Evolutionary conservation across 1,284 basidiomycete species (phyloP).

Genomic region (Kwoniella shivajii): DNA sequence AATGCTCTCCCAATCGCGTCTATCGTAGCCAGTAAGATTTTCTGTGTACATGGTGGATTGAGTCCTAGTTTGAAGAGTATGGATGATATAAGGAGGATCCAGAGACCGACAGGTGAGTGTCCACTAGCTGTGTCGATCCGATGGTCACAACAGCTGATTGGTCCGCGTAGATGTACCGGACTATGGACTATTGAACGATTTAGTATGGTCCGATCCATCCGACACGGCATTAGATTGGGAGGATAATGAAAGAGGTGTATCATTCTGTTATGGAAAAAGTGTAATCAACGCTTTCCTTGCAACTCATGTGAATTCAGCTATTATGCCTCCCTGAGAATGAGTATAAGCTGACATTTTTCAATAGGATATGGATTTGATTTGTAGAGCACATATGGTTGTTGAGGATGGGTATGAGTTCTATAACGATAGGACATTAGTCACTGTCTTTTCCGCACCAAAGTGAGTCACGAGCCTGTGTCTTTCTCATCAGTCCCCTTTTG

Average conservation of each 20-base stretch:
- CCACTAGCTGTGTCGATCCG: neutral
- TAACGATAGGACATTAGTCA: conserved; percentile 97
- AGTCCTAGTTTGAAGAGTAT: conserved; percentile 97
- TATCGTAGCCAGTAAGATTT: conserved; percentile 98
- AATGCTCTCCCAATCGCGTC: conserved; percentile 98
- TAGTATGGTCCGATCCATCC: conserved; percentile 97
- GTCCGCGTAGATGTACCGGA: conserved; percentile 81
- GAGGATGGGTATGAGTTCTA: conserved; percentile 99
- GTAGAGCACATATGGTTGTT: conserved; percentile 99
- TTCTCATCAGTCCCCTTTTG: no score
- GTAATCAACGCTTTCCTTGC: conserved; percentile 94
- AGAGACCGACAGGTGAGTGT: conserved; percentile 74
- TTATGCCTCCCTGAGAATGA: no score
- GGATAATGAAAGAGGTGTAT: conserved; percentile 99
- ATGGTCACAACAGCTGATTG: neutral
- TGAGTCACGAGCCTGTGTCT: conserved; percentile 59
- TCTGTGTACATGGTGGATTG: conserved; percentile 97
- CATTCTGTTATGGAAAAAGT: conserved; percentile 97
- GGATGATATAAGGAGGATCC: conserved; percentile 99
- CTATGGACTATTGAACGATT: conserved; percentile 94
- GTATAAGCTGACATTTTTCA: conserved; percentile 21
- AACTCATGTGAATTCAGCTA: conserved; percentile 57
- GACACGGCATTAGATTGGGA: conserved; percentile 99
- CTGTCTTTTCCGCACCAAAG: conserved; percentile 97
- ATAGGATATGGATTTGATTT: conserved; percentile 97